Evolutionary conservation across 179 eudicot species (phyloP).

Genomic region (Carnegiea gigantea): DNA sequence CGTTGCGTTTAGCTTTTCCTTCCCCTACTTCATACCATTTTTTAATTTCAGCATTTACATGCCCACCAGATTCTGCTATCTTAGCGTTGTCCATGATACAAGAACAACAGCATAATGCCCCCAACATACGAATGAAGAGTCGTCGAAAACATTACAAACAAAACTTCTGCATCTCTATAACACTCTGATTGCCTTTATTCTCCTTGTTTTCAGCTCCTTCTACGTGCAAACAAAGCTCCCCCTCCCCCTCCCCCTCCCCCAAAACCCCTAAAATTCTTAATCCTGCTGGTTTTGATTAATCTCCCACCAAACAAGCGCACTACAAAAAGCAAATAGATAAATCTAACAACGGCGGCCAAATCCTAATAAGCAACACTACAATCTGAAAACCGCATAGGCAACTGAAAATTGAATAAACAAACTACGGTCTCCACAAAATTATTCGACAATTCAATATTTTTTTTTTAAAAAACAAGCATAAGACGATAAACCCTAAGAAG

Average conservation of each 20-base stretch:
- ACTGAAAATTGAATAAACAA: neutral
- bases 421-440: neutral
- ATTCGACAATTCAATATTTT: neutral
- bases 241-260: neutral
- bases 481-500: neutral
- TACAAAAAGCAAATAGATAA: neutral
- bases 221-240: too few species aligned
- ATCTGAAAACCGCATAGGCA: neutral
- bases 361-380: slow-evolving; percentile 3
- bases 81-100: too few species aligned
- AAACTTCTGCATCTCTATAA: too few species aligned
- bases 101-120: too few species aligned
- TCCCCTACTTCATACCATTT: neutral
- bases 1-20: neutral
- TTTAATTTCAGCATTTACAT: neutral
- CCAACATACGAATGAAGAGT: too few species aligned
- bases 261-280: neutral
- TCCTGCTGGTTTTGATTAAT: neutral
- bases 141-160: too few species aligned
- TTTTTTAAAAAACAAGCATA: neutral
- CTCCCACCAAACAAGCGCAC: neutral
- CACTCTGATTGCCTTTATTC: too few species aligned
- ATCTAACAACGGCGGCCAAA: neutral
- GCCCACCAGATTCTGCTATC: too few species aligned
- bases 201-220: too few species aligned